Evolutionary conservation across 1,139 yeast genomes (phyloP), one percentile per base, ranked within the genome.

Genomic region (Diutina sp.): DNA sequence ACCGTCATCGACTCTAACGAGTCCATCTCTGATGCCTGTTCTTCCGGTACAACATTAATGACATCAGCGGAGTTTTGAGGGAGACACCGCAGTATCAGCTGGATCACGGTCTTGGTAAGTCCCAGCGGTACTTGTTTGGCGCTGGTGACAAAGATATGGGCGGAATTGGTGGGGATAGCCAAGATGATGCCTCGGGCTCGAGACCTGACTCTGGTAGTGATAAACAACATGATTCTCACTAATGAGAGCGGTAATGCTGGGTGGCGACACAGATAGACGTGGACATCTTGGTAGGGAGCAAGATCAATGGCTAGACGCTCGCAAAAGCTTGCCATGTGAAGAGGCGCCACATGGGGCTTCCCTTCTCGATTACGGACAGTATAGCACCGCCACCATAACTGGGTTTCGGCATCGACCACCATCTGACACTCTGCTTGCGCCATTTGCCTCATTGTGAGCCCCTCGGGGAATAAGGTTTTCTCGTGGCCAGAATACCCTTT

Each of bases 401-500:
- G 60, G 51, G 71, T 69, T 0, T 88, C 84, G 55, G 77, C 75
- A 61, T 84, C 85, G 4, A 85, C 78, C 48, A 87, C 71, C 53
- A 78, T 65, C 61, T 83, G 87, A 58, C 87, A 80, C 62, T 88
- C 95, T 8, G 87, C 69, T 61, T 87, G 91, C 0, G 95, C 86
- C 54, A 84, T 66, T 64, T 88, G 96, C 21, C 82, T 72, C 6
- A 87, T 67, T 62, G 84, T 87, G 55, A 87, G 67, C 0, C 95
- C 95, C 3, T 70, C 63, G 0, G 79, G 73, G 16, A 47, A 47
- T 9, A 47, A n/a, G 2, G 14, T 12, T 12, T 35, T 6, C 14
- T 35, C 41, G 41, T 35, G 41, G 2, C 41, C 41, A 7, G 41
- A 12, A n/a, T 35, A 35, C 14, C 41, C 41, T 2, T n/a, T 35